Base-by-base conservation (phyloP, 1,284 basidiomycete genomes). In the Ganoderma sinense region DNA sequence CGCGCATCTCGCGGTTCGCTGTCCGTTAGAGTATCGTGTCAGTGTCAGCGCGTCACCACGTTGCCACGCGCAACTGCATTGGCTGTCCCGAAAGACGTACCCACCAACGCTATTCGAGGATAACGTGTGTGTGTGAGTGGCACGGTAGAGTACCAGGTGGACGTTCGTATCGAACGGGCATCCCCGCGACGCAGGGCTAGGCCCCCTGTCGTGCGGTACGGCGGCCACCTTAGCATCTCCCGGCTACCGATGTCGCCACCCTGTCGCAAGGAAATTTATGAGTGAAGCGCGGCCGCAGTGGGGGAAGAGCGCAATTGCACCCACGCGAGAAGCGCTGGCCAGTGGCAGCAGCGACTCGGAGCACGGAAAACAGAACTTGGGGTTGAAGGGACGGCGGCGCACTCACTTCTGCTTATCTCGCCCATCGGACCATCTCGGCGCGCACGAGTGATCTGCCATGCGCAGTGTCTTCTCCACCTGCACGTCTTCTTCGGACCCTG, bases 391-490 rank as follows among this genome's bases (percentile, higher is more conserved):
- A 59, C 20, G 48, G 39, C 20, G 56, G 20, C 56, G 31, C n/a
- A 33, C 56, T 7, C n/a, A 33, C 56, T 7, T 59, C 56, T 53
- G 23, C 48, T 29, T 39, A 59, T 59, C 56, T 39, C 56, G 55
- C 23, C n/a, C 56, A 59, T 59, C 33, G 33, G 55, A 23, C n/a
- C 56, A 59, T 59, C 33, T 59, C 55, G 31, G 55, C 18, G 33
- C 33, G 33, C 11, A n/a, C n/a, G 36, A 11, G 56, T 10, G 56
- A 59, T 59, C 56, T 59, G 33, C 20, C 53, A 11, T 55, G 23
- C 29, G 53, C 23, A 6, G 41, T 16, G 26, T 26, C 53, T 55
- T 55, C 11, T 55, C 53, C n/a, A 14, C 13, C 14, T 23, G 29
- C 29, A 55, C 53, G 36, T 39, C 31, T 23, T 23, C 33, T 39